Percentiles rank a stretch among this genome's conserved stretches.
These are phyloP conservation scores for Canavalia gladiata DNA, from an alignment of 306 rosid genomes.

Conservation along the genomic window DNA sequence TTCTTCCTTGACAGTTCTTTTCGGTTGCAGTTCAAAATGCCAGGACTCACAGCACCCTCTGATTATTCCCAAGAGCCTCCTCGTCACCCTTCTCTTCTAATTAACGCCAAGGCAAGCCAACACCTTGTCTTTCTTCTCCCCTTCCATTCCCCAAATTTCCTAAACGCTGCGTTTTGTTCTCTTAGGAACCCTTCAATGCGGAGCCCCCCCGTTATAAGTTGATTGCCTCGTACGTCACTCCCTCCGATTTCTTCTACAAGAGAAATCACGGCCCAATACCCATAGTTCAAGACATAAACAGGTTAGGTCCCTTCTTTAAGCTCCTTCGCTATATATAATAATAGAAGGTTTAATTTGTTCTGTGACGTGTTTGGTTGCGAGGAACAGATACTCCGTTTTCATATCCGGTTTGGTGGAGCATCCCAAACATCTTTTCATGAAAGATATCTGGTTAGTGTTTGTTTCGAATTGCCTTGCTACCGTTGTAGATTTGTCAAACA, in stretches of 20 bases:
- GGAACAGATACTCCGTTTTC: slow-evolving; percentile 68
- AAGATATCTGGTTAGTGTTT: slow-evolving; percentile 75
- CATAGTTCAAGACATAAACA: slow-evolving; percentile 69
- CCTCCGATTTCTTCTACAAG: slow-evolving; percentile 87
- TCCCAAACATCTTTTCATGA: slow-evolving; percentile 71
- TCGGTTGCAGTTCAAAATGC: slow-evolving; percentile 31
- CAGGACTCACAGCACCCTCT: slow-evolving; percentile 52
- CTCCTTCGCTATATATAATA: background rate
- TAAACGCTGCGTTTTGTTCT: slow-evolving; percentile 30
- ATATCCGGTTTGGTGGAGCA: slow-evolving; percentile 69
- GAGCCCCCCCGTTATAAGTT: slow-evolving; percentile 83
- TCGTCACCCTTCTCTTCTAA: slow-evolving; percentile 49
- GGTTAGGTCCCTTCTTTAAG: slow-evolving; percentile 47
- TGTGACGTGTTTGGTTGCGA: slow-evolving; percentile 33
- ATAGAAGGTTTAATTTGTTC: slow-evolving; percentile 20
- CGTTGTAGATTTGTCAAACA: background rate
- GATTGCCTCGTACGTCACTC: slow-evolving; percentile 73
- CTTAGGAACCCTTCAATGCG: slow-evolving; percentile 88
- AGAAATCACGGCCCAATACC: slow-evolving; percentile 95
- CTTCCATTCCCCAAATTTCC: background rate
- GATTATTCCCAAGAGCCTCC: slow-evolving; percentile 58
- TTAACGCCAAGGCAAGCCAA: slow-evolving; percentile 50
- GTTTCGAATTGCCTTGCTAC: slow-evolving; percentile 9
- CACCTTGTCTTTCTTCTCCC: background rate
- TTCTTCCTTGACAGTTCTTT: too few relatives aligned